Conservation (phyloP, 495 filamentous ascomycete species). For the Diplogelasinospora grovesii region DNA sequence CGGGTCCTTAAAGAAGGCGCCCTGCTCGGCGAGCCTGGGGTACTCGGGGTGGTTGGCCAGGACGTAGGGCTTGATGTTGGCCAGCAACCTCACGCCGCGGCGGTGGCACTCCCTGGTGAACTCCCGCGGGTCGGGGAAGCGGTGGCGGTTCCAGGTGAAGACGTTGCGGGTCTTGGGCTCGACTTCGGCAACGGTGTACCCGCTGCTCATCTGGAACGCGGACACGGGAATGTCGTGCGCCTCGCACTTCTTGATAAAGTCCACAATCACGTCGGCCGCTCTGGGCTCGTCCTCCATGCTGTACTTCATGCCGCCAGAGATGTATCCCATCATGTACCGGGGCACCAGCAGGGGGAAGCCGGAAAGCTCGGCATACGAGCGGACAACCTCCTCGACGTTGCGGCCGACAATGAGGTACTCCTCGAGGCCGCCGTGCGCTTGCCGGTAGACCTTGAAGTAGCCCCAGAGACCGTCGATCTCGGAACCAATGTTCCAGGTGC, state of each 20-base stretch:
- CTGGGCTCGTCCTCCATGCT: slow-evolving; percentile 58
- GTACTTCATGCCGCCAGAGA: slow-evolving; percentile 37
- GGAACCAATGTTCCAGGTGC: slow-evolving; percentile 58
- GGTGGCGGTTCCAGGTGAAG: slow-evolving; percentile 62
- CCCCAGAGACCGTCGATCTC: slow-evolving; percentile 63
- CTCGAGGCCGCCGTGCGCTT: slow-evolving; percentile 63
- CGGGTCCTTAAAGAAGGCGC: slow-evolving; percentile 56
- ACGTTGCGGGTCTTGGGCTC: slow-evolving; percentile 63
- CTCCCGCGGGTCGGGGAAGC: slow-evolving; percentile 58
- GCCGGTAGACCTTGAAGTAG: slow-evolving; percentile 65
- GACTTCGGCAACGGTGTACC: slow-evolving; percentile 60
- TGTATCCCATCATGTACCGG: slow-evolving; percentile 6
- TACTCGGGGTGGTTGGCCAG: slow-evolving; percentile 59
- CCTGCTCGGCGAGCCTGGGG: slow-evolving; percentile 41
- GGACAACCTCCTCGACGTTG: slow-evolving; percentile 57
- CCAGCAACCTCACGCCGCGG: slow-evolving; percentile 55
- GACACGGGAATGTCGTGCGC: slow-evolving; percentile 68
- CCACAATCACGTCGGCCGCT: too few relatives aligned
- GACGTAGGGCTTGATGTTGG: slow-evolving; percentile 68
- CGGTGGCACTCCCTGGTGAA: slow-evolving; percentile 55
- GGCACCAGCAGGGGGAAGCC: slow-evolving; percentile 59
- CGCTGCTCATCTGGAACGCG: slow-evolving; percentile 64
- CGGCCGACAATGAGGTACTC: slow-evolving; percentile 62
- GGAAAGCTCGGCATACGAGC: slow-evolving; percentile 56
- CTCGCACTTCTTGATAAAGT: too few relatives aligned